Evolutionary conservation across 1,284 basidiomycete genomes (phyloP), one percentile per base, ranked within the genome.

Genomic region (Puccinia coronata): DNA sequence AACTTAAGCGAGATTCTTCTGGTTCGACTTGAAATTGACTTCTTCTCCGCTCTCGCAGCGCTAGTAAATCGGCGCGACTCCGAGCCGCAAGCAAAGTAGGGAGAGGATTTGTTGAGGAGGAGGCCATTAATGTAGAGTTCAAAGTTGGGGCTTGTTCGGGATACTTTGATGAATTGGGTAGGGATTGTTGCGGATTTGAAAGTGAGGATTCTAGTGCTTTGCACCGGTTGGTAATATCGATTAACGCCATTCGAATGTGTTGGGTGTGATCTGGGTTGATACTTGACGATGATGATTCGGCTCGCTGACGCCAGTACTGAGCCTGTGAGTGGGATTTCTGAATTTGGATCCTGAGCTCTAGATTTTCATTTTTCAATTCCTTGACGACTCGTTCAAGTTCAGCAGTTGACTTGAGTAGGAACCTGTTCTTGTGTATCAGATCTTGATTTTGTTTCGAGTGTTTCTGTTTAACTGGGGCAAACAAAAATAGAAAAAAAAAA

Each of bases 361-460:
- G 31, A 23, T 78, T 78, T 63, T 78, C 57, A 34, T 78, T 78
- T 31, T 63, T 67, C 31, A 78, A 49, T 12, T 78, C 75, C 28
- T 61, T 78, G 25, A 67, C 36, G 9, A 67, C n/a, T 41, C 61
- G 36, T 67, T 78, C 75, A 23, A 78, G 61, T 78, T 78, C 75
- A 28, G 75, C 31, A 14, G 61, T 78, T 9, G 75, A 47, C 43
- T 78, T 78, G 57, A 78, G 61, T 69, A 78, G 28, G 23, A 78
- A 67, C 61, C 75, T 41, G 39, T 78, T 78, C 63, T 78, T 78
- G 47, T 78, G 75, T 18, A 78, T 78, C 47, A 78, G n/a, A 78
- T 78, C 75, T 78, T 78, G 75, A 78, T 78, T 78, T 28, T 78
- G 75, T 53, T 78, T 78, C 6, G 75, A 78, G 51, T 78, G 75